Percentiles rank a stretch among this genome's conserved stretches.
Conservation (phyloP, 768 basidiomycete species). For the Tylopilus cervinicoccineus region DNA sequence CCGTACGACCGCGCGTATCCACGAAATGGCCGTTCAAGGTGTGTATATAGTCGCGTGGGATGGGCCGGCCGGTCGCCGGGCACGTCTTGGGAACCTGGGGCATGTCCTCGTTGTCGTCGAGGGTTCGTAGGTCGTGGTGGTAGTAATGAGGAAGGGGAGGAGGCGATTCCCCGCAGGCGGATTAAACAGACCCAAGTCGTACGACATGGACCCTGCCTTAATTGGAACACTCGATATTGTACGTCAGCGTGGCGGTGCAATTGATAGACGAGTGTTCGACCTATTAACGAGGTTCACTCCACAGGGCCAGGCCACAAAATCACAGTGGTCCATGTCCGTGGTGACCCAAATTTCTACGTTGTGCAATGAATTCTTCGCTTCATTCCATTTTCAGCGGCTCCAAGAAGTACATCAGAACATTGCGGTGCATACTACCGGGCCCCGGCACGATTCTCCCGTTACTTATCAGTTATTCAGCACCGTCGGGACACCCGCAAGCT, state of each 20-base stretch:
- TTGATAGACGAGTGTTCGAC: background rate
- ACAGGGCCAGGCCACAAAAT: no score
- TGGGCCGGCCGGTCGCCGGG: conserved; percentile 14
- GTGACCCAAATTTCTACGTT: background rate
- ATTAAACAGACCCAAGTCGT: conserved; percentile 11
- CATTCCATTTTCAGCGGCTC: background rate
- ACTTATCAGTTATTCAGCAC: conserved; percentile 26
- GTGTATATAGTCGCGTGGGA: conserved; percentile 45
- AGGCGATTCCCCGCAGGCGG: background rate
- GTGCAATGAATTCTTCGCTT: conserved; percentile 2
- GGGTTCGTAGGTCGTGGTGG: background rate
- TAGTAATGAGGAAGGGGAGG: background rate
- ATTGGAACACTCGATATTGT: background rate
- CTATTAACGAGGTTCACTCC: no score
- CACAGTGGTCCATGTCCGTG: background rate
- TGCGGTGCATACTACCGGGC: background rate
- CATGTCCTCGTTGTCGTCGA: conserved; percentile 14
- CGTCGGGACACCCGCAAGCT: conserved; percentile 54
- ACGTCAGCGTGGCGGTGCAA: background rate
- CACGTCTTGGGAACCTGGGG: conserved; percentile 20
- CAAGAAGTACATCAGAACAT: background rate
- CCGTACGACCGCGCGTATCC: conserved; percentile 67
- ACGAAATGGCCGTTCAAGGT: conserved; percentile 68
- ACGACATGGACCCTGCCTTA: conserved; percentile 17
- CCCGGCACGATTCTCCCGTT: background rate